Base-by-base conservation (phyloP, 163 green algal genomes). In the Scenedesmus sp. region DNA sequence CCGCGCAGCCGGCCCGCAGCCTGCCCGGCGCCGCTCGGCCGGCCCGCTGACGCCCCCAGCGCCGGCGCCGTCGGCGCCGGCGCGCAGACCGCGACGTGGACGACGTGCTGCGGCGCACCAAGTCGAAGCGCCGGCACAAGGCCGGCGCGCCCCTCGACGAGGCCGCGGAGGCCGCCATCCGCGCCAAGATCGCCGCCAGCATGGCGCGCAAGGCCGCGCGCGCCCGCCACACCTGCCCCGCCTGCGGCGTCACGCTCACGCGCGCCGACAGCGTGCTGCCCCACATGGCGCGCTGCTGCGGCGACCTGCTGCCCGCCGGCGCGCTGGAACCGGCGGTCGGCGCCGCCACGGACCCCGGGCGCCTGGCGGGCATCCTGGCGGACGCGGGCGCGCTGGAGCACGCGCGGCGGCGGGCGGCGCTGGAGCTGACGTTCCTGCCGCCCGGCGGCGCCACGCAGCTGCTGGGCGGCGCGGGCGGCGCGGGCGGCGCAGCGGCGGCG, bases 201-300 rank as follows among this genome's bases (percentile, higher is more conserved):
- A 66, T 73, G 62, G 51, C 51, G 18, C 50, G 39, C 20, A 75
- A 69, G 24, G 50, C 62, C 28, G 36, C 74, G 26, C 64, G 50
- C 14, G 18, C 47, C 5, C 26, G 29, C 14, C 60, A 78, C 73
- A 60, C 67, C 24, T 88, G 84, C 65, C 80, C 84, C 31, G 77
- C 80, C 31, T 88, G 84, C 63, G 75, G 57, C 47, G 83, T 81
- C 1, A 72, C 44, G 26, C 31, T 81, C 33, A 81, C 51, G 18
- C 75, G 80, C 18, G 70, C 74, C 0, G 54, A 36, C 13, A 77
- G 70, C 56, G 69, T 87, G 7, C 34, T 70, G 14, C 34, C 71
- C 2, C 85, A 89, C 70, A 62, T 87, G 57, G 22, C 24, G 11
- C 45, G 63, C 9, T 89, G 85, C 78, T 89, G 85, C 39, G 6